A percentile compares a stretch with the other conserved stretches of the same genome.
Conservation (phyloP, 1,284 basidiomycete genomes). For the Ceratobasidium sp. region DNA sequence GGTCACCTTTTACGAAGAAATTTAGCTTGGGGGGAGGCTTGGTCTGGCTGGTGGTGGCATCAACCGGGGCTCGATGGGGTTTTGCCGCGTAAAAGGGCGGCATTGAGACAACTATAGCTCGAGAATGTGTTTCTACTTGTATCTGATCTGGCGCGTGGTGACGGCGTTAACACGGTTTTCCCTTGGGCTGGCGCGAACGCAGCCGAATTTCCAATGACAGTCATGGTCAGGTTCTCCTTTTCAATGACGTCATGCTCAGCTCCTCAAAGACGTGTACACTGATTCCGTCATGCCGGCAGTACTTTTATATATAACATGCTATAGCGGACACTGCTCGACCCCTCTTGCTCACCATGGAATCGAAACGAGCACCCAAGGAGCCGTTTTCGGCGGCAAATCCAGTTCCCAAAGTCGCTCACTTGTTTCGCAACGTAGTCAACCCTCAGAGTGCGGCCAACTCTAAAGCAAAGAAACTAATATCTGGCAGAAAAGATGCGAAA, state of each 20-base stretch:
- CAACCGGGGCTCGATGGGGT: no score
- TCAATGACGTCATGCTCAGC: constrained; percentile 26
- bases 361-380: constrained; percentile 26
- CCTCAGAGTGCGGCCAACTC: constrained; percentile 38
- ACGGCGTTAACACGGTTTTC: no score
- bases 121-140: no score
- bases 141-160: no score
- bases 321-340: neutral
- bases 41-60: no score
- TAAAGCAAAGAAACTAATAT: constrained; percentile 50
- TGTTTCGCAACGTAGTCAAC: constrained; percentile 32
- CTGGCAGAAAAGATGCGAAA: constrained; percentile 49
- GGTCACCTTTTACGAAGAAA: constrained; percentile 14
- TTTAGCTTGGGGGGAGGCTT: neutral
- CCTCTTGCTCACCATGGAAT: constrained; percentile 9
- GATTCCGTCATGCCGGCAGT: constrained; percentile 15
- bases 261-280: neutral
- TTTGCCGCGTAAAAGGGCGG: no score
- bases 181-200: no score
- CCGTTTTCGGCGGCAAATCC: constrained; percentile 45
- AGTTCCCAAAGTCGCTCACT: constrained; percentile 43
- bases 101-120: no score
- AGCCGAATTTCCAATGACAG: constrained; percentile 21
- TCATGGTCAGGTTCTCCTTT: constrained; percentile 14
- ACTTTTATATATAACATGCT: neutral